Percentiles rank a stretch among this genome's conserved stretches.
Conservation (phyloP, 2,329 filamentous ascomycete species). For the Fusarium sp. region DNA sequence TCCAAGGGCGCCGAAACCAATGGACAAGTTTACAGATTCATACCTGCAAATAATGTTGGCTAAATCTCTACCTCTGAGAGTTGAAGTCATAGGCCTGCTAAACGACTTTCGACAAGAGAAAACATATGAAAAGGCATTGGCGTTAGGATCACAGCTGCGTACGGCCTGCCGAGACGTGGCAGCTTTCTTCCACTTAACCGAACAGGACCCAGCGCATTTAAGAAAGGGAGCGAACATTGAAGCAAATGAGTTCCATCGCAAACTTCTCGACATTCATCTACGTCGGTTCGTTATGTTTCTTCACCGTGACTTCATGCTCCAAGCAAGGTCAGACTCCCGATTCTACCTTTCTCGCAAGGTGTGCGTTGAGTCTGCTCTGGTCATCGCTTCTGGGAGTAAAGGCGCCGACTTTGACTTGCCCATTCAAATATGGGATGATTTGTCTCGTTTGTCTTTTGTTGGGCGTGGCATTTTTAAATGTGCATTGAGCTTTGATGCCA, state of each 20-base stretch:
- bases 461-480: constrained; percentile 46
- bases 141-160: constrained; percentile 38
- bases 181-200: constrained; percentile 36
- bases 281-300: constrained; percentile 47
- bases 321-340: constrained; percentile 37
- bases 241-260: constrained; percentile 41
- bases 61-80: constrained; percentile 39
- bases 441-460: constrained; percentile 42
- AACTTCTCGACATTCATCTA: constrained; percentile 43
- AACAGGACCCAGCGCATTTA: neutral
- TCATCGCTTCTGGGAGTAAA: constrained; percentile 40
- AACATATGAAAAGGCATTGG: constrained; percentile 38
- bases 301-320: constrained; percentile 47
- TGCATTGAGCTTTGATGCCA: constrained; percentile 45
- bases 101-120: constrained; percentile 42
- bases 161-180: constrained; percentile 41
- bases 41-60: constrained; percentile 40
- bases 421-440: constrained; percentile 37
- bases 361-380: constrained; percentile 43
- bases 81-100: constrained; percentile 38
- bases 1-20: constrained; percentile 7
- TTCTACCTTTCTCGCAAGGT: constrained; percentile 46
- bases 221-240: constrained; percentile 15
- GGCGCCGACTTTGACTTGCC: constrained; percentile 28
- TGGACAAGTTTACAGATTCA: constrained; percentile 37